Conservation (phyloP, 148 eudicot genomes). For the Polygonum aviculare region DNA sequence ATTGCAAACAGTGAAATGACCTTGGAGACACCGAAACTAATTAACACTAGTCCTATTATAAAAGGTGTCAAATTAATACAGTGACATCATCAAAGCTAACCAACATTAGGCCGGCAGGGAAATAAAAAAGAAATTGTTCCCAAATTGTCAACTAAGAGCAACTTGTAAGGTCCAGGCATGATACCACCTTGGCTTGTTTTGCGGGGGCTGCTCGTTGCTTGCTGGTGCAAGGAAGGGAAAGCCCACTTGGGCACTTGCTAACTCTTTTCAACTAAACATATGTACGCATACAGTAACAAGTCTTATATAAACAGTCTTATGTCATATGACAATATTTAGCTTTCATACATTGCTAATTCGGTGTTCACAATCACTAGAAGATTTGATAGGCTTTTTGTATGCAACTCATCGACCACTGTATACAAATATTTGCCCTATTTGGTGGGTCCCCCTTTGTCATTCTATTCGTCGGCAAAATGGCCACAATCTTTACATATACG, state of each 20-base stretch:
- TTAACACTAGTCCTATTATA: no score
- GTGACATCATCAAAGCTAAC: no score
- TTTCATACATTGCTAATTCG: neutral
- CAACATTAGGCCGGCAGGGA: no score
- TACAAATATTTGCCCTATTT: neutral
- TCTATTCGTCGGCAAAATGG: neutral
- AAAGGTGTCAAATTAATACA: no score
- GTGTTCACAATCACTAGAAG: neutral
- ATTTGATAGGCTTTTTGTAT: neutral
- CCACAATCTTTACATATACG: neutral
- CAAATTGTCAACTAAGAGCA: no score
- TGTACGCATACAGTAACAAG: no score
- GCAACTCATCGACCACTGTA: neutral
- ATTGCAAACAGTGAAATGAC: no score
- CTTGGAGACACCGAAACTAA: no score
- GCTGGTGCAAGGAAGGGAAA: neutral
- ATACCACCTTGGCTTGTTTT: neutral
- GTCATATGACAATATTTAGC: no score
- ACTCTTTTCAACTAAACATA: neutral
- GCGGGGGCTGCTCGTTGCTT: neutral
- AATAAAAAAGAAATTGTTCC: no score
- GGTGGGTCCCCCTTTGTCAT: neutral
- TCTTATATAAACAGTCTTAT: no score
- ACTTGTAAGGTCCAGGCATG: neutral
- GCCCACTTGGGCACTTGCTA: neutral